Base-by-base conservation (phyloP, 208 protist species). In the Wallacemonas collosoma region DNA sequence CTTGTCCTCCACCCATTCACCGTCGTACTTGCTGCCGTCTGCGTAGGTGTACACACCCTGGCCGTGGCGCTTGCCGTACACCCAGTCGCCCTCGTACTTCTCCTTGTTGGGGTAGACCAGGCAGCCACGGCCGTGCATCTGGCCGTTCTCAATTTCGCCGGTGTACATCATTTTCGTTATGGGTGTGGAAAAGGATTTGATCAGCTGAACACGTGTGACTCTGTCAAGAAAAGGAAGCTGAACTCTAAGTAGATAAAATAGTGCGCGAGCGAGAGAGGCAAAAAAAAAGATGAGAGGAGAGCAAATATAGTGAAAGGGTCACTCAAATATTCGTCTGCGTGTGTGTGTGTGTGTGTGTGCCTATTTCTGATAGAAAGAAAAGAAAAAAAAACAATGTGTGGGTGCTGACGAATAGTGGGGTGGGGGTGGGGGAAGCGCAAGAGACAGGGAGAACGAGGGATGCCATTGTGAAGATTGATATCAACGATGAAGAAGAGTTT, bases 1-100 rank as follows among this genome's bases (percentile, higher is more conserved):
- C 80, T 96, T 97, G 76, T 98, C 95, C 71, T 98, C 93, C 36
- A 98, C 86, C 96, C 96, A 99, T 68, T 98, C 93, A 50, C 93
- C 93, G 17, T 96, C 93, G 76, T 97, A 98, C 58, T 79, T 77
- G 78, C 88, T 95, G 57, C 97, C 97, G 73, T 98, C 95, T 45
- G 93, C 85, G 85, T 98, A 98, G 2, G 80, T 86, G 85, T 98
- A 98, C 41, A 89, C 79, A 55, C 97, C 97, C 60, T 90, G 75
- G 63, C 97, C 97, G 72, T 98, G 94, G 44, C 94, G 87, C 68
- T 98, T 98, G 72, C 96, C 95, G 75, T 94, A 96, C 26, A 97
- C 91, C 88, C 93, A 98, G 72, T 98, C 96, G 39, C 97, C 97
- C 71, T 98, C 90, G 70, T 95, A 96, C 72, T 88, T 97, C 68